Evolutionary conservation across 2,329 filamentous ascomycete genomes (phyloP).

Genomic region (Tolypocladium capitatum): DNA sequence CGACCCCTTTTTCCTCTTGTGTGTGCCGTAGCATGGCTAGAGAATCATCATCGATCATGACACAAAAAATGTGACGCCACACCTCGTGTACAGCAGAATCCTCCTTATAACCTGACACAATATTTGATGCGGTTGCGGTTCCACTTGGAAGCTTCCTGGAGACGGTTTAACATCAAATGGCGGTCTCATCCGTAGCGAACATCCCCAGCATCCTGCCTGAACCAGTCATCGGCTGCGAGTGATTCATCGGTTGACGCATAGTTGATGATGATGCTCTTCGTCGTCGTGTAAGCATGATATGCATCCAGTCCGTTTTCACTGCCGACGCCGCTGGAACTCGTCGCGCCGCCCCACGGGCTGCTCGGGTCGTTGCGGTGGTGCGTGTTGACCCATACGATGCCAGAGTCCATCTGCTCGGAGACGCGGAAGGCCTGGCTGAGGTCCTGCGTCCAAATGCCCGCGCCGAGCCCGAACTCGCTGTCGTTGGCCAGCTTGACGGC

Average conservation of each 20-base stretch:
- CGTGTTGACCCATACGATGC: conserved; percentile 43
- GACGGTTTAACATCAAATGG: not conserved
- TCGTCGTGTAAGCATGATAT: conserved; percentile 43
- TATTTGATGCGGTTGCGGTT: not conserved
- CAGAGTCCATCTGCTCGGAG: conserved; percentile 56
- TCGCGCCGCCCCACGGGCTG: conserved; percentile 55
- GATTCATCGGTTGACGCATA: conserved; percentile 44
- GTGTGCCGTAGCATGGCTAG: too few species aligned
- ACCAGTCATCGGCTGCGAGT: conserved; percentile 50
- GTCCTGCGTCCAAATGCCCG: conserved; percentile 64
- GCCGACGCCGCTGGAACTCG: conserved; percentile 50
- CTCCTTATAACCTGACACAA: too few species aligned
- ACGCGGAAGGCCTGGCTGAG: conserved; percentile 65
- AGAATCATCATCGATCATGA: too few species aligned
- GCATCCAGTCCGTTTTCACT: conserved; percentile 61
- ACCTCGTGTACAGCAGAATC: too few species aligned
- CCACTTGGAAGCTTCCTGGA: not conserved
- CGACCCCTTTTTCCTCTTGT: too few species aligned
- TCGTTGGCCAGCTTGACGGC: conserved; percentile 59
- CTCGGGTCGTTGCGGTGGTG: conserved; percentile 63
- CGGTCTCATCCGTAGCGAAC: conserved; percentile 26
- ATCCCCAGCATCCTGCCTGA: conserved; percentile 39
- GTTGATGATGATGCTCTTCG: conserved; percentile 58
- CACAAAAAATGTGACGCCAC: too few species aligned
- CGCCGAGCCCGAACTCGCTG: conserved; percentile 64